Conservation (phyloP, 257 asterid genomes). For the Leonotis leonurus region DNA sequence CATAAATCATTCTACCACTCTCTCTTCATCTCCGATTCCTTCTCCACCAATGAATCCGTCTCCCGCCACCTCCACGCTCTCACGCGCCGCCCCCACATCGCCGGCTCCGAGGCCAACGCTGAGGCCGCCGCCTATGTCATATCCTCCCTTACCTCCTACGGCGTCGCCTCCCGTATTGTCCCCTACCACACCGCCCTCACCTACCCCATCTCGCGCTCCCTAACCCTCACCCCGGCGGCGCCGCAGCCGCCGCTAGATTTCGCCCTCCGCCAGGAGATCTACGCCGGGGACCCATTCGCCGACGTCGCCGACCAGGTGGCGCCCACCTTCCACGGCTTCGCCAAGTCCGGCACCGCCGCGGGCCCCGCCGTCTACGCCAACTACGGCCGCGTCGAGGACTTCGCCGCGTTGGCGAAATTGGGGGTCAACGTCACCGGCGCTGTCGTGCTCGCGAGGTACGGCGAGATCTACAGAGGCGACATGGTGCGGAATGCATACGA, state of each 20-base stretch:
- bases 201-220: conserved; percentile 59
- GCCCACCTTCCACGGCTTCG: conserved; percentile 68
- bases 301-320: conserved; percentile 41
- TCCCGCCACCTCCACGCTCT: conserved; percentile 54
- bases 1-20: conserved; percentile 51
- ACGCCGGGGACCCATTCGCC: conserved; percentile 53
- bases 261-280: conserved; percentile 47
- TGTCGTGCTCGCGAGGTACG: conserved; percentile 67
- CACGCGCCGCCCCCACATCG: conserved; percentile 72
- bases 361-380: conserved; percentile 65
- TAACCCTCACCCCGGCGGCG: conserved; percentile 33
- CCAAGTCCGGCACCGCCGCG: conserved; percentile 60
- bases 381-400: conserved; percentile 72
- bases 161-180: conserved; percentile 34
- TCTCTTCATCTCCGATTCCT: conserved; percentile 42
- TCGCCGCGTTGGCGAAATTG: conserved; percentile 29
- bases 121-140: conserved; percentile 70
- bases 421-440: conserved; percentile 61
- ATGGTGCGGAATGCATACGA: conserved; percentile 56
- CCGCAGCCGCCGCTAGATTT: conserved; percentile 35
- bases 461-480: conserved; percentile 72
- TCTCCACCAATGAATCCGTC: conserved; percentile 48
- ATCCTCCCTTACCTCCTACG: conserved; percentile 50
- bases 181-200: conserved; percentile 56
- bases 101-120: conserved; percentile 74